A percentile compares a stretch with the other conserved stretches of the same genome.
These are phyloP conservation scores for Coemansia sp. DNA, from an alignment of 192 early-diverging fungal species.

Conservation along the genomic window DNA sequence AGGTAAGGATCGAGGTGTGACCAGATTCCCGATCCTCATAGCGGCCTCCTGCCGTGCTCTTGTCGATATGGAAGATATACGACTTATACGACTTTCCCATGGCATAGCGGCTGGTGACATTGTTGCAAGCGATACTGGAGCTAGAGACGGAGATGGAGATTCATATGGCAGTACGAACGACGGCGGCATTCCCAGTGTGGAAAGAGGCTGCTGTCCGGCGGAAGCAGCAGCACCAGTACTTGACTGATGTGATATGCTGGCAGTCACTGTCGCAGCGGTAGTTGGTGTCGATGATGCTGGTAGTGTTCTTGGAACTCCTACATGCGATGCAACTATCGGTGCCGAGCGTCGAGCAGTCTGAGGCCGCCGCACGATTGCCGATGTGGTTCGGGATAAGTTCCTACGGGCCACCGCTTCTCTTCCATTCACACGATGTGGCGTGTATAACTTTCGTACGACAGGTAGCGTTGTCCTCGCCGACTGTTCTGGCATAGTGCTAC, in stretches of 20 bases:
- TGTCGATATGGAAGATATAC: no score
- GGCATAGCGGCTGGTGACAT: neutral
- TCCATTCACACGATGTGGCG: neutral
- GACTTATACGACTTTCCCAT: no score
- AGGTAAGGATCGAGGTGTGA: no score
- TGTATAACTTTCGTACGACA: neutral
- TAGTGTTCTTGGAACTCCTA: neutral
- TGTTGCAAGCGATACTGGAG: neutral
- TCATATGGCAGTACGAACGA: neutral
- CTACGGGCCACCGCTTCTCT: neutral
- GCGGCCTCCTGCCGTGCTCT: no score
- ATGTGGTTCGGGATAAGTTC: neutral
- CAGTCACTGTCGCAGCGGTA: neutral
- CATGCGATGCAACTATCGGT: neutral
- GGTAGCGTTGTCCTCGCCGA: neutral
- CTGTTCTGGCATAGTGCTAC: neutral
- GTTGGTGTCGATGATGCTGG: neutral
- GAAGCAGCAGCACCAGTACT: neutral
- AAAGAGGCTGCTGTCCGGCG: neutral
- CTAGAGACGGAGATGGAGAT: neutral
- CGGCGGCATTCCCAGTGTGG: neutral
- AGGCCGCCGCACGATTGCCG: neutral
- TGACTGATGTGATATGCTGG: no score
- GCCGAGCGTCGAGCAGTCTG: neutral
- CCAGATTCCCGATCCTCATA: no score